Evolutionary conservation across 2,329 filamentous ascomycete genomes (phyloP), one percentile per base, ranked within the genome.

Genomic region (Grosmannia penicillata): DNA sequence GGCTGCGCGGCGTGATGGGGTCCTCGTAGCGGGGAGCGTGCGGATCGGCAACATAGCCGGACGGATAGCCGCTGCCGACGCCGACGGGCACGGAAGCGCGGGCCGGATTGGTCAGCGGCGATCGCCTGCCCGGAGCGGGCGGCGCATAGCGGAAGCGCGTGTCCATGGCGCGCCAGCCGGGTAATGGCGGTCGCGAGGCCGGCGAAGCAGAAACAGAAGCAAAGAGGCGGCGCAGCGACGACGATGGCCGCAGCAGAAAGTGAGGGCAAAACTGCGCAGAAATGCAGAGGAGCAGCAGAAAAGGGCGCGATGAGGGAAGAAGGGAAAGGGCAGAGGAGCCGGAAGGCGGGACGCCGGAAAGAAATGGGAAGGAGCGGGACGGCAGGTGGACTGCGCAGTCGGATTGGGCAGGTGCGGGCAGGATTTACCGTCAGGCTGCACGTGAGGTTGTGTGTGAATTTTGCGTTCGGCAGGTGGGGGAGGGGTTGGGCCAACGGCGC

Each of bases 71-170:
- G 51, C 66, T 65, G 27, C 61, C 61, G 36, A 70, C 55, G 50
- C 60, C 62, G 33, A 62, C 57, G 6, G 70, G 69, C 49, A 72
- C 52, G 15, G 68, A 71, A 25, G 65, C 54, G 40, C 69, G 62
- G 42, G 63, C 66, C 27, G 68, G 65, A 47, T 63, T 66, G 48
- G 49, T 38, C 11, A 47, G 52, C 4, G 55, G 59, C 42, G 68
- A 63, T 43, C 65, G 60, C 37, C 60, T 58, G 42, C 61, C 53
- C 10, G 43, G 24, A 2, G 34, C n/a, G n/a, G n/a, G 24, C 8
- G 40, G 17, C 19, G 22, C 40, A 54, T 47, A 47, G 31, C 37
- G 46, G 25, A 37, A 45, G 13, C 44, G 42, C 24, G 36, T 35
- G 22, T 48, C 46, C 46, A 48, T 48, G 24, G 33, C 29, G 30